phyloP scores from a whole-genome alignment of 2,329 filamentous ascomycete genomes.

The Trichoderma asperellum region DNA sequence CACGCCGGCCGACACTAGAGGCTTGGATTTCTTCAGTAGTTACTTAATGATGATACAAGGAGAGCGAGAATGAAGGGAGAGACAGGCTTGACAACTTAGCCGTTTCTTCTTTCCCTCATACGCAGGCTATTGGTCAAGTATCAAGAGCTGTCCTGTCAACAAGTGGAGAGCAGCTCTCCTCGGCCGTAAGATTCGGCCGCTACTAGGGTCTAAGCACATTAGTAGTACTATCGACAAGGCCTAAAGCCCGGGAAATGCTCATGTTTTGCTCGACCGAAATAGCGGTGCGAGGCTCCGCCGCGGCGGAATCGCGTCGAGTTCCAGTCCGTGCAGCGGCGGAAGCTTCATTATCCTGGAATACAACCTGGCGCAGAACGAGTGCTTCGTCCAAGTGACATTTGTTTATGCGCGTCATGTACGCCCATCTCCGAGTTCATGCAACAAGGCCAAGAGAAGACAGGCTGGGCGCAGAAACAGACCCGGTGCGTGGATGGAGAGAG shows the following conservation, averaged over 20 bases:
- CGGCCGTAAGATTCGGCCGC: slow-evolving; percentile 25
- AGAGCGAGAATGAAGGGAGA: neutral
- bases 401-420: slow-evolving; percentile 19
- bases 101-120: neutral
- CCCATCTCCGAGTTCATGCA: slow-evolving; percentile 26
- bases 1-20: neutral
- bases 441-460: neutral
- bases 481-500: neutral
- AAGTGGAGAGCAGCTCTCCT: slow-evolving; percentile 14
- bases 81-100: slow-evolving; percentile 1
- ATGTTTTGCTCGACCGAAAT: slow-evolving; percentile 12
- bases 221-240: neutral
- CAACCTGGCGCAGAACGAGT: neutral
- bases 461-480: neutral
- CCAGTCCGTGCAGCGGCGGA: neutral
- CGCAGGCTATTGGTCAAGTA: neutral
- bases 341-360: slow-evolving; percentile 3
- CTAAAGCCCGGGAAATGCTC: neutral
- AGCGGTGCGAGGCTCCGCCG: slow-evolving; percentile 13
- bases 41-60: neutral
- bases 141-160: neutral
- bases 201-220: slow-evolving; percentile 13
- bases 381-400: slow-evolving; percentile 16
- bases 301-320: neutral
- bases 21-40: neutral